Evolutionary conservation across 2,329 filamentous ascomycete species (phyloP).

Genomic region (Phyllosticta ampelicida): DNA sequence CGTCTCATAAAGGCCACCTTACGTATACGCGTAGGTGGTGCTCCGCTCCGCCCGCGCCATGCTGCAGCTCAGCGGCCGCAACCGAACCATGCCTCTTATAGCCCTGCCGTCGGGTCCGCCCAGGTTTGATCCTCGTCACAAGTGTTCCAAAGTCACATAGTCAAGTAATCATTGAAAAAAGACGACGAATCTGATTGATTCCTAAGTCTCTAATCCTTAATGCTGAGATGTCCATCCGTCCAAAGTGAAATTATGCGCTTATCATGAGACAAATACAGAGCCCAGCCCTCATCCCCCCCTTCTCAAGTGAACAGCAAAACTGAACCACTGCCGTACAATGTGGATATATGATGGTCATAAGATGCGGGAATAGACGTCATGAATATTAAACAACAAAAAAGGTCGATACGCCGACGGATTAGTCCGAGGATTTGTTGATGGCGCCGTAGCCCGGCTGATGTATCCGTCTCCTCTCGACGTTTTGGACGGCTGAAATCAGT

Average conservation of each 20-base stretch:
- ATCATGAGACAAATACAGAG: background rate
- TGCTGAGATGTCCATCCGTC: background rate
- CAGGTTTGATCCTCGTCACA: background rate
- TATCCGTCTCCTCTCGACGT: conserved; percentile 45
- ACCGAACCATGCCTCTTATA: background rate
- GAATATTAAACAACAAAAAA: background rate
- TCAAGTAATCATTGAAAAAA: background rate
- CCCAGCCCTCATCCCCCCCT: background rate
- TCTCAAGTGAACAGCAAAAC: background rate
- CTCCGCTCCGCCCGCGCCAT: background rate
- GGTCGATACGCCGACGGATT: background rate
- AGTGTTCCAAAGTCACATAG: background rate
- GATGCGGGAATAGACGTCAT: background rate
- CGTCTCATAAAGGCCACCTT: background rate
- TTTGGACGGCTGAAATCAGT: conserved; percentile 74
- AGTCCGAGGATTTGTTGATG: background rate
- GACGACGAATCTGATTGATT: background rate
- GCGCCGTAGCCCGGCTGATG: conserved; percentile 8
- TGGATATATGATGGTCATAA: background rate
- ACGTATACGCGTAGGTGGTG: background rate
- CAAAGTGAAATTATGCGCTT: background rate
- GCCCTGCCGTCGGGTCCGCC: background rate
- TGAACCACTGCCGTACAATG: background rate
- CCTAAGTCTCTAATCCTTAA: background rate
- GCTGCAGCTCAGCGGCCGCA: background rate